Percentiles rank a stretch among this genome's conserved stretches.
These are phyloP conservation scores for Licmophora abbreviata DNA, from an alignment of 108 stramenopile species.

Conservation along the genomic window DNA sequence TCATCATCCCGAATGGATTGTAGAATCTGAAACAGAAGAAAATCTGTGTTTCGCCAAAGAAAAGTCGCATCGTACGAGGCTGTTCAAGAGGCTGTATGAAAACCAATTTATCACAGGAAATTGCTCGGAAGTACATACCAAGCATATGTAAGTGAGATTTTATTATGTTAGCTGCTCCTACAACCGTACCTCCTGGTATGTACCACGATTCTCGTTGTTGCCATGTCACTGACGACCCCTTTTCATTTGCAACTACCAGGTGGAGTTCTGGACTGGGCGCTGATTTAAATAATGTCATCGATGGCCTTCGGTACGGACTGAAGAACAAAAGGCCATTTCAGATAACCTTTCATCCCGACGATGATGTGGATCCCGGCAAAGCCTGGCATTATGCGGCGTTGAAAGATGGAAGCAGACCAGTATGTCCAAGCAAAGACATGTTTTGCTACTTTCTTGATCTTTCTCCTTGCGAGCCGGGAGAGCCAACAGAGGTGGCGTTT, in stretches of 20 bases:
- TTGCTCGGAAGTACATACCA: background rate
- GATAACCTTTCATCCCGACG: background rate
- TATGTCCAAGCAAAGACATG: conserved; percentile 4
- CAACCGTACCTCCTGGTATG: no score
- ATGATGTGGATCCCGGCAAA: background rate
- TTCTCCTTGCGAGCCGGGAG: conserved; percentile 1
- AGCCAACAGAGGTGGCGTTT: background rate
- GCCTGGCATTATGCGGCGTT: conserved; percentile 13
- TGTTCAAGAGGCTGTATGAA: conserved; percentile 1
- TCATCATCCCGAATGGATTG: conserved; percentile 10
- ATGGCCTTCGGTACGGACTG: background rate
- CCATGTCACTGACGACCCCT: no score
- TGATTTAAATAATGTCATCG: background rate
- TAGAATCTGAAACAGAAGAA: conserved; percentile 6
- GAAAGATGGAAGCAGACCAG: conserved; percentile 9
- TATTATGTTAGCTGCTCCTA: no score
- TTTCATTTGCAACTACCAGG: background rate
- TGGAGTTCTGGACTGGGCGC: conserved; percentile 1
- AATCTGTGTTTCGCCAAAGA: conserved; percentile 7
- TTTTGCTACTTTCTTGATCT: conserved; percentile 13
- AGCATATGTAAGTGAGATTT: no score
- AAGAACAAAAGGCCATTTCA: background rate
- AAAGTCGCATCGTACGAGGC: background rate
- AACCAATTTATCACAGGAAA: background rate
- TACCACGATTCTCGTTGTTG: no score